Evolutionary conservation across 257 asterid species (phyloP).

Genomic region (Mitragyna speciosa): DNA sequence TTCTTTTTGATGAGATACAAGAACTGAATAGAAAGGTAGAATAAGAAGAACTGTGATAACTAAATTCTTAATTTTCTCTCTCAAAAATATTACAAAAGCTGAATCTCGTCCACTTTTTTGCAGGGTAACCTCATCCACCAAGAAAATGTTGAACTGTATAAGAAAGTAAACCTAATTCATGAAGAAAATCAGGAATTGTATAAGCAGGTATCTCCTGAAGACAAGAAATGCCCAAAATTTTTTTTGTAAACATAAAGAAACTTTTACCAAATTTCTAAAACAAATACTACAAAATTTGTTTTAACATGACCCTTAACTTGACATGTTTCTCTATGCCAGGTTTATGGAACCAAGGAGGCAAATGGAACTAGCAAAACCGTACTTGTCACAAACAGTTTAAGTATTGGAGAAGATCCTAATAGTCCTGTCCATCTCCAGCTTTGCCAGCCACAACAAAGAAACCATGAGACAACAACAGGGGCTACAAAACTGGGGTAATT

Average conservation of each 20-base stretch:
- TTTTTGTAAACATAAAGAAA: slow-evolving; percentile 2
- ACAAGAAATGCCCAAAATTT: slow-evolving; percentile 2
- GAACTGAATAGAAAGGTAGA: slow-evolving; percentile 61
- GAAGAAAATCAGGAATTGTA: slow-evolving; percentile 52
- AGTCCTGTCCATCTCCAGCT: slow-evolving; percentile 68
- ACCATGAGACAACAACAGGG: slow-evolving; percentile 31
- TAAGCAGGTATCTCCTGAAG: slow-evolving; percentile 45
- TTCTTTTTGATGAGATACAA: slow-evolving; percentile 55
- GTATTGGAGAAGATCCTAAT: slow-evolving; percentile 51
- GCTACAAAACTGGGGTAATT: slow-evolving; percentile 51
- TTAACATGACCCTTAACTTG: slow-evolving; percentile 2
- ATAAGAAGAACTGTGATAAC: slow-evolving; percentile 4
- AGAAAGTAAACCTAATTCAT: slow-evolving; percentile 49
- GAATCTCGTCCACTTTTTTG: slow-evolving; percentile 33
- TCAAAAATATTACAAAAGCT: slow-evolving; percentile 25
- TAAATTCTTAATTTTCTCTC: neutral
- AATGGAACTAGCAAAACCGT: slow-evolving; percentile 41
- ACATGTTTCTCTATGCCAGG: slow-evolving; percentile 38
- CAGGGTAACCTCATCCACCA: slow-evolving; percentile 67
- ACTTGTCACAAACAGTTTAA: slow-evolving; percentile 33
- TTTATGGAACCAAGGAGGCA: slow-evolving; percentile 46
- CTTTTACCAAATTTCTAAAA: slow-evolving; percentile 1
- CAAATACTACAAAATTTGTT: neutral
- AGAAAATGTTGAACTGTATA: slow-evolving; percentile 64
- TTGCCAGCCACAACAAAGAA: slow-evolving; percentile 69